Percentiles rank a stretch among this genome's conserved stretches.
Conservation (phyloP, 2,329 filamentous ascomycete species). For the Stachybotrys echinatus region DNA sequence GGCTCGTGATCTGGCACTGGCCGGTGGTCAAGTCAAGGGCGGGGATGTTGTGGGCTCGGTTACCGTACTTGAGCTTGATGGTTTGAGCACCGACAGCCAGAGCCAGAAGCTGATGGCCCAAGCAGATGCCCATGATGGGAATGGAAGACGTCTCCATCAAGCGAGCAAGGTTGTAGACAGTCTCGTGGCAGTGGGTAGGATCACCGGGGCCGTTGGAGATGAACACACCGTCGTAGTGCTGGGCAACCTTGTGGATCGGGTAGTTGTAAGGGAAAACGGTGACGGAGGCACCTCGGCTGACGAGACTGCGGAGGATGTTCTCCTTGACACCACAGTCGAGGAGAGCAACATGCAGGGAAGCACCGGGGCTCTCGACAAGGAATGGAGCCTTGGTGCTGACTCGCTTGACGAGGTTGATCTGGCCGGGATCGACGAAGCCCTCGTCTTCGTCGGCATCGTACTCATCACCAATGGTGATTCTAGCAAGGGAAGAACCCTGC, state of each 20-base stretch:
- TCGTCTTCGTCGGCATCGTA: conserved; percentile 99
- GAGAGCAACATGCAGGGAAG: conserved; percentile 84
- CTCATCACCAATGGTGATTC: conserved; percentile 92
- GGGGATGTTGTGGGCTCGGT: conserved; percentile 97
- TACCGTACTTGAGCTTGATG: conserved; percentile 98
- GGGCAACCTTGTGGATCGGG: conserved; percentile 95
- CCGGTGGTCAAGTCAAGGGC: conserved; percentile 91
- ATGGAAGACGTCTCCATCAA: conserved; percentile 88
- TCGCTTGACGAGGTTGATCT: conserved; percentile 93
- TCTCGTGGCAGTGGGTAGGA: conserved; percentile 92
- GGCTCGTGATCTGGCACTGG: conserved; percentile 96
- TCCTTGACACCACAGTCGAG: conserved; percentile 99
- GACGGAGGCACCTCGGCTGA: conserved; percentile 84
- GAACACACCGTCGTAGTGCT: conserved; percentile 98
- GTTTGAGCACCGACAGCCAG: conserved; percentile 84
- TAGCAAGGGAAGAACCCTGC: conserved; percentile 90
- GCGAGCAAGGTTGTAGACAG: conserved; percentile 85
- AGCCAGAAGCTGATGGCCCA: conserved; percentile 93
- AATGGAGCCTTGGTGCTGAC: conserved; percentile 98
- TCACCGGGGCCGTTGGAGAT: conserved; percentile 98
- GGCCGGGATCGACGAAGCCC: conserved; percentile 88
- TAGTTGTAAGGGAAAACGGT: conserved; percentile 96
- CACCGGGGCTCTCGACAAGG: conserved; percentile 79
- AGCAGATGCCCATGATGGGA: conserved; percentile 95
- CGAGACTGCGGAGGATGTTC: conserved; percentile 94